Evolutionary conservation across 495 filamentous ascomycete species (phyloP), one percentile per base, ranked within the genome.

Genomic region (Xylaria longipes): DNA sequence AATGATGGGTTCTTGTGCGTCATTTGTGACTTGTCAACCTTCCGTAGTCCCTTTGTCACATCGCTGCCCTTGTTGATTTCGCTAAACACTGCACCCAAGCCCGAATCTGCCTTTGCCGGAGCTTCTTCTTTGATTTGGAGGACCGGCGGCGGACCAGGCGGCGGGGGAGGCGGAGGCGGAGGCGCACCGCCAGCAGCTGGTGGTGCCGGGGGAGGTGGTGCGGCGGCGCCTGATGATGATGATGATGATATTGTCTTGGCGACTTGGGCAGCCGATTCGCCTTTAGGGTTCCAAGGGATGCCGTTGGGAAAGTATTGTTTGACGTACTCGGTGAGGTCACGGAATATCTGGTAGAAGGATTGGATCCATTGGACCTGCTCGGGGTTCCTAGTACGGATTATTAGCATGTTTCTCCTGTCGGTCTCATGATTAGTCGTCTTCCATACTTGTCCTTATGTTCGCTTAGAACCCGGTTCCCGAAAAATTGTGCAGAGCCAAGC

Each of bases 1-100:
- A 99, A 86, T 27, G 89, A 88, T n/a, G 97, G 96, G 82, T 99
- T 99, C 85, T 98, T 98, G 85, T 99, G 96, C 58, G 96, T 98
- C 94, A 97, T 97, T 77, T 97, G 82, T 27, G 91, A 94, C 76
- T 90, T 93, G 82, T 97, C 94, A 35, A 99, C 96, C 84, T 97
- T 99, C 66, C 91, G 89, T 20, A 99, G 87, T 46, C 93, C 90
- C 67, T 91, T 89, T 17, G 96, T 99, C 72, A 99, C 92, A 29
- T 86, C 82, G 71, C 93, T 90, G 65, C 96, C 96, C 75, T 92
- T 90, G 80, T 97, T 98, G 71, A 99, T 86, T 71, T 97, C 90
- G 67, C 89, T 90, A 79, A 99, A 98, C 0, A 99, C 94, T 54
- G 94, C 92, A 50, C 88, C 86, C 82, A 97, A 90, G 54, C 94